phyloP scores from a whole-genome alignment of 805 yeast genomes.

The Lachancea sp. region DNA sequence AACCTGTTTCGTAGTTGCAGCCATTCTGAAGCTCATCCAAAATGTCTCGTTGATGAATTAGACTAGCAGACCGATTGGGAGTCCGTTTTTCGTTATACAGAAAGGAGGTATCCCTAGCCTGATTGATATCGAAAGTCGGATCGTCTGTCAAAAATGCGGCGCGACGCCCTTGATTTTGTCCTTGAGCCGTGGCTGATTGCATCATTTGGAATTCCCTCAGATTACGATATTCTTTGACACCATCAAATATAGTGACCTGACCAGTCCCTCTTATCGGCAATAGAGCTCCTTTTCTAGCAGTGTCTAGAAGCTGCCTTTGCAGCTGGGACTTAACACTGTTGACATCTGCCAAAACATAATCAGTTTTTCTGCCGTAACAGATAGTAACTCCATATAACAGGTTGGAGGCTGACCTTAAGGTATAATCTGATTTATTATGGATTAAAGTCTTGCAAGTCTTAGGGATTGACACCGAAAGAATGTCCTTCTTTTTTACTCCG shows the following conservation, averaged over 20 bases:
- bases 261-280: not conserved
- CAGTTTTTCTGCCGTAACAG: constrained; percentile 30
- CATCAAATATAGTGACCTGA: constrained; percentile 10
- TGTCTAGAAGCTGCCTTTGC: constrained; percentile 13
- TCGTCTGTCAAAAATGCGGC: constrained; percentile 23
- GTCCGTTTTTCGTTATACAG: not conserved
- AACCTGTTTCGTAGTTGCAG: constrained; percentile 3
- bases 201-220: constrained; percentile 8
- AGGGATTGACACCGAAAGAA: constrained; percentile 29
- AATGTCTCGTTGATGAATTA: constrained; percentile 8
- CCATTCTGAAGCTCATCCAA: constrained; percentile 8
- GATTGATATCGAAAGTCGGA: constrained; percentile 23
- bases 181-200: not conserved
- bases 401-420: constrained; percentile 27
- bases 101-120: constrained; percentile 12
- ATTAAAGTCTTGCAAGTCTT: constrained; percentile 26
- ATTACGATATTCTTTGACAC: constrained; percentile 9
- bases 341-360: constrained; percentile 28
- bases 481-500: constrained; percentile 26
- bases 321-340: constrained; percentile 20
- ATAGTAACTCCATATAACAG: constrained; percentile 30
- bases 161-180: not conserved
- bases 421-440: constrained; percentile 15
- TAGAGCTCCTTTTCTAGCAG: not conserved
- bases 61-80: not conserved